Percentiles rank a stretch among this genome's conserved stretches.
Conservation (phyloP, 768 basidiomycete species). For the Mycena galopus region DNA sequence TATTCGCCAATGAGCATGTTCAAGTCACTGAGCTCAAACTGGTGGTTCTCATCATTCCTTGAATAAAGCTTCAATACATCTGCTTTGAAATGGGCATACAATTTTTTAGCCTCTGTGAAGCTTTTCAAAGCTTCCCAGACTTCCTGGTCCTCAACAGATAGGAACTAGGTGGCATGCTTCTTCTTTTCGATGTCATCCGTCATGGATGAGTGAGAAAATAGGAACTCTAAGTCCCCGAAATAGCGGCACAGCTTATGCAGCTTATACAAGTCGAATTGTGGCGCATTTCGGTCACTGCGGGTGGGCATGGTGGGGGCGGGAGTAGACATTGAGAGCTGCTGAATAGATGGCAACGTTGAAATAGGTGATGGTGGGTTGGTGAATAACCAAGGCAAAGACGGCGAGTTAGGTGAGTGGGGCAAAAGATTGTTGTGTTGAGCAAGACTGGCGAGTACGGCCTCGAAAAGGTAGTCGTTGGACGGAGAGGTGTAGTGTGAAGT, state of each 20-base stretch:
- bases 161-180: constrained; percentile 26
- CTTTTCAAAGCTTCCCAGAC: constrained; percentile 35
- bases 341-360: neutral
- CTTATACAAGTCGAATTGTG: constrained; percentile 32
- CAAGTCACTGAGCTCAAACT: constrained; percentile 35
- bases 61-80: constrained; percentile 42
- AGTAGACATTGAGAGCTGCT: neutral
- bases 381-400: neutral
- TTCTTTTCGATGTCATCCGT: constrained; percentile 35
- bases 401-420: neutral
- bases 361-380: neutral
- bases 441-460: neutral
- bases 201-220: constrained; percentile 16
- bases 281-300: constrained; percentile 32
- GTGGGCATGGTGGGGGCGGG: constrained; percentile 35
- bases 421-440: neutral
- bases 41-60: constrained; percentile 32
- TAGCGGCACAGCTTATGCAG: constrained; percentile 37
- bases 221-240: constrained; percentile 36
- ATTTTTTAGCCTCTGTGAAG: constrained; percentile 17
- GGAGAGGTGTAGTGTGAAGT: neutral
- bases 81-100: constrained; percentile 40
- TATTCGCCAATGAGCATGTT: constrained; percentile 39
- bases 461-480: constrained; percentile 3
- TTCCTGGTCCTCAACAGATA: constrained; percentile 35